A percentile compares a stretch with the other conserved stretches of the same genome.
Conservation (phyloP, 2,329 filamentous ascomycete species). For the Zasmidium citrigriseum region DNA sequence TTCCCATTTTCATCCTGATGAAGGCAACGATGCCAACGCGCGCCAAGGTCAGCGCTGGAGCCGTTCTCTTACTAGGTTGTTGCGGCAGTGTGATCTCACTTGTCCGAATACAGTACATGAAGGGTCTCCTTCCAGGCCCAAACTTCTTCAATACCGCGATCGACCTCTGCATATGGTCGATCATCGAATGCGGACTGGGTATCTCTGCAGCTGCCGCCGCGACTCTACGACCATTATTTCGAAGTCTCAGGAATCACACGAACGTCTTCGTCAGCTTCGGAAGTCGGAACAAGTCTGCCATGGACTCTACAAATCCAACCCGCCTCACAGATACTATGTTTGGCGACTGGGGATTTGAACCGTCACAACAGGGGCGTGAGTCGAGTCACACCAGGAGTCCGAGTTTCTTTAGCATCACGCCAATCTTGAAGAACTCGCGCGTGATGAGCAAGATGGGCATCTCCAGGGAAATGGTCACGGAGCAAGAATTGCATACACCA, state of each 20-base stretch:
- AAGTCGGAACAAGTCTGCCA: conserved; percentile 3
- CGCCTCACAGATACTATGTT: conserved; percentile 6
- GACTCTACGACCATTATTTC: conserved; percentile 36
- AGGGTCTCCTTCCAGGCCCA: conserved; percentile 16
- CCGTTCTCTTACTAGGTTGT: conserved; percentile 42
- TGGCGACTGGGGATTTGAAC: conserved; percentile 1
- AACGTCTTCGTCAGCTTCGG: neutral
- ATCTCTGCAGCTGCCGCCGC: conserved; percentile 37
- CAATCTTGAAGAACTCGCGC: conserved; percentile 8
- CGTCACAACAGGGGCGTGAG: neutral
- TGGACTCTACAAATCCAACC: conserved; percentile 8
- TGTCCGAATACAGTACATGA: conserved; percentile 28
- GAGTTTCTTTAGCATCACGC: conserved; percentile 18
- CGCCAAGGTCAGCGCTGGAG: conserved; percentile 43
- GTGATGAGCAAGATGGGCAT: conserved; percentile 13
- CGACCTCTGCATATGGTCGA: conserved; percentile 33
- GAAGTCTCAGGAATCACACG: conserved; percentile 18
- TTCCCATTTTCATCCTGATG: conserved; percentile 44
- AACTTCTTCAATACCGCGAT: conserved; percentile 29
- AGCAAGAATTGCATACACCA: neutral
- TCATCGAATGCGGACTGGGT: conserved; percentile 38
- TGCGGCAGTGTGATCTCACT: conserved; percentile 27
- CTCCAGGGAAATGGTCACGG: neutral
- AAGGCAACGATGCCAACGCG: conserved; percentile 42
- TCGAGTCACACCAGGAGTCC: conserved; percentile 7